Evolutionary conservation across 176 grass and related monocot species (phyloP), one percentile per base, ranked within the genome.

Genomic region (Aegilops sharonensis): DNA sequence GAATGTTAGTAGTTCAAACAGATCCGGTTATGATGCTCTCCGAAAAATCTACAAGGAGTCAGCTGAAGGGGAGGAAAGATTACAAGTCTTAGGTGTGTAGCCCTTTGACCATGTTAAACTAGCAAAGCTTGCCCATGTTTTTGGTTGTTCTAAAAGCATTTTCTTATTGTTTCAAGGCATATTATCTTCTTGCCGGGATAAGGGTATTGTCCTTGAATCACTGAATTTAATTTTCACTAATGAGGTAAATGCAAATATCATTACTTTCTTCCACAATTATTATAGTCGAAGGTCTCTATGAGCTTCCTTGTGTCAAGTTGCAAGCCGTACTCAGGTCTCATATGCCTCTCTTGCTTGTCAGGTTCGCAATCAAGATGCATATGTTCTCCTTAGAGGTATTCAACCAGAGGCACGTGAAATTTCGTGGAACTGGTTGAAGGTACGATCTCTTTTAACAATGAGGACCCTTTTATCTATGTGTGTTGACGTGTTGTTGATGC

Each of bases 341-440:
- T 81, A 75, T 68, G 35, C 86, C 47, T 88, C 62, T 82, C 20
- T 63, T 69, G n/a, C 62, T 84, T 81, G 23, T 83, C 79, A 97
- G 94, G 90, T 97, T 74, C 88, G 90, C 77, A 91, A 89, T 77
- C 92, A 97, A 86, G 95, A 94, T 88, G 86, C 86, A 68, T 25
- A 83, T 84, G 45, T 78, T 76, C n/a, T 87, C 31, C 68, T 97
- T 84, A 11, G 39, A 79, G 85, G 87, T 86, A 54, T 92, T 69
- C 62, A 32, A 13, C 68, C 54, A 74, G 85, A 97, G 84, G 89
- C 90, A 82, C 92, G 92, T 24, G 90, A 94, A 88, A 89, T 76
- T 40, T 84, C 86, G 63, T 97, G 95, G 95, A 27, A 50, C 85
- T 97, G 95, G 92, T 83, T 97, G 77, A 92, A 97, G 92, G 95